Percentiles rank a stretch among this genome's conserved stretches.
These are phyloP conservation scores for Digitaria exilis DNA, from an alignment of 202 grass and related monocot genomes.

Conservation along the genomic window DNA sequence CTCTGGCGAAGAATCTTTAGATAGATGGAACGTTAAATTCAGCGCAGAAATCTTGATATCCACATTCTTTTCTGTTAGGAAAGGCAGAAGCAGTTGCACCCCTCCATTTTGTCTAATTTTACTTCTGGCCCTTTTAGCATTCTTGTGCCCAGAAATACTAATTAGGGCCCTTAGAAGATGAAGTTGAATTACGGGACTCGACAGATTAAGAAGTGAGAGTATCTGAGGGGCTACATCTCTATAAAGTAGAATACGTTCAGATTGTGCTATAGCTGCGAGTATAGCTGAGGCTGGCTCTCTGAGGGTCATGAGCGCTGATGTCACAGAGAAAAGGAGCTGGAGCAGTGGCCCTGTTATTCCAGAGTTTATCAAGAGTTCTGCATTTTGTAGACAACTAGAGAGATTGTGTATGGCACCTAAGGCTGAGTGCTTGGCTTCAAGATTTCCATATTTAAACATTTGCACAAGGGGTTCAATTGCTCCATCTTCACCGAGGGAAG, in stretches of 20 bases:
- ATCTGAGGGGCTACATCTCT: conserved; percentile 76
- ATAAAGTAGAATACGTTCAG: conserved; percentile 73
- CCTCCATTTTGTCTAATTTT: conserved; percentile 85
- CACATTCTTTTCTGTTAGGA: conserved; percentile 67
- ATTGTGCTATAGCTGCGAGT: conserved; percentile 70
- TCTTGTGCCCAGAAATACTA: conserved; percentile 66
- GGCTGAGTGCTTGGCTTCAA: conserved; percentile 78
- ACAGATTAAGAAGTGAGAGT: conserved; percentile 83
- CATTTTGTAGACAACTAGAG: conserved; percentile 59
- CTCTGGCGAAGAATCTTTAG: conserved; percentile 72
- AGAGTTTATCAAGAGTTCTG: conserved; percentile 66
- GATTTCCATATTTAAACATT: conserved; percentile 81
- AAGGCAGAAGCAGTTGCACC: conserved; percentile 73
- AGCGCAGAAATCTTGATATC: conserved; percentile 63
- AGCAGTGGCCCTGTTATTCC: conserved; percentile 59
- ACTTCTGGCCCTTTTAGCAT: conserved; percentile 67
- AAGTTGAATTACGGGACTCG: conserved; percentile 68
- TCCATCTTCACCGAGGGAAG: conserved; percentile 75
- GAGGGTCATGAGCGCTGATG: conserved; percentile 82
- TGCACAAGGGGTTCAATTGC: conserved; percentile 73
- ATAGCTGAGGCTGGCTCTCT: conserved; percentile 83
- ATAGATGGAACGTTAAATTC: conserved; percentile 73
- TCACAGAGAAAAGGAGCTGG: conserved; percentile 90
- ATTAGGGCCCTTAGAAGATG: conserved; percentile 83
- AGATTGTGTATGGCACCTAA: conserved; percentile 81